Evolutionary conservation across 83 land plant genomes (phyloP).

Genomic region (Larix sibirica): DNA sequence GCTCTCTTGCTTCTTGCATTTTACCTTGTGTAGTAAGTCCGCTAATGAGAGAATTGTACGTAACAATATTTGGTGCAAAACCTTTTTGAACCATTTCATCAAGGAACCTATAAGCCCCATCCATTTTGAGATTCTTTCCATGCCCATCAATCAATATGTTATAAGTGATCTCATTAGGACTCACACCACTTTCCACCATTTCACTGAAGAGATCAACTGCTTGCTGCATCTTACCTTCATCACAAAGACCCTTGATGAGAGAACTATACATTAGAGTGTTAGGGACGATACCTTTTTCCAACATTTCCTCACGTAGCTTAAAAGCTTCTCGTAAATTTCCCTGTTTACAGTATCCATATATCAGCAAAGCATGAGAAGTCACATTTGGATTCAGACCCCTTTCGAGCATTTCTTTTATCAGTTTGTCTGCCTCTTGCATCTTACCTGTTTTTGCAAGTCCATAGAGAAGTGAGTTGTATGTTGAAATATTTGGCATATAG

Average conservation of each 20-base stretch:
- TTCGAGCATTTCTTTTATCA: constrained; percentile 42
- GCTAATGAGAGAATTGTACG: constrained; percentile 54
- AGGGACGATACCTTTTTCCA: constrained; percentile 35
- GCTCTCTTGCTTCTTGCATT: constrained; percentile 20
- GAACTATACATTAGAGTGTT: constrained; percentile 55
- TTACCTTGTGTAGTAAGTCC: constrained; percentile 56
- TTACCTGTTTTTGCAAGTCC: constrained; percentile 52
- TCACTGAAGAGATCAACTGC: constrained; percentile 48
- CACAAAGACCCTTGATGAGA: constrained; percentile 59
- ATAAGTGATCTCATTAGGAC: constrained; percentile 41
- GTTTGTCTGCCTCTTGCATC: constrained; percentile 32
- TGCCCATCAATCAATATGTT: constrained; percentile 51
- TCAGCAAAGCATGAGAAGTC: constrained; percentile 53
- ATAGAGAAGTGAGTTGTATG: constrained; percentile 70
- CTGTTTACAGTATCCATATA: constrained; percentile 61
- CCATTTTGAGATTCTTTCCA: constrained; percentile 46
- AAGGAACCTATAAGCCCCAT: constrained; percentile 51
- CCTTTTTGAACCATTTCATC: constrained; percentile 50
- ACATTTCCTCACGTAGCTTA: constrained; percentile 56
- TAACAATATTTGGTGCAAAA: constrained; percentile 32
- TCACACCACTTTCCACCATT: constrained; percentile 52
- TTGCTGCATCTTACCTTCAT: constrained; percentile 45
- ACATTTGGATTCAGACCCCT: constrained; percentile 54
- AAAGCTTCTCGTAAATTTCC: constrained; percentile 46
- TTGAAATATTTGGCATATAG: constrained; percentile 32